These are phyloP conservation scores for Cryptococcus maquisensis DNA, from an alignment of 1,284 basidiomycete species.

Conservation along the genomic window DNA sequence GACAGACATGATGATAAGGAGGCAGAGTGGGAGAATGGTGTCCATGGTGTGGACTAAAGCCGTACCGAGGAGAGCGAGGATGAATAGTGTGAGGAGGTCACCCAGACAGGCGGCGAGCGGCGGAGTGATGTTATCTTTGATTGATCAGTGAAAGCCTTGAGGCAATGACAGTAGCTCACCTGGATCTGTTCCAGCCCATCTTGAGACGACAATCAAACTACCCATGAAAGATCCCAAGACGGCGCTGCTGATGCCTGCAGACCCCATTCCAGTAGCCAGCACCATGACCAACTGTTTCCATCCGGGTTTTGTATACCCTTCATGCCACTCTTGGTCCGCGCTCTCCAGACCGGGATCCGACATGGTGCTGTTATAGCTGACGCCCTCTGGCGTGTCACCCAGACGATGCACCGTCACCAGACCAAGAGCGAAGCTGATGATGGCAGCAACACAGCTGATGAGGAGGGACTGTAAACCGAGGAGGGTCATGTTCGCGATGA, in stretches of 20 bases:
- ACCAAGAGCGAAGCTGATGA: constrained; percentile 71
- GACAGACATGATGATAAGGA: constrained; percentile 58
- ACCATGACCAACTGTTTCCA: constrained; percentile 66
- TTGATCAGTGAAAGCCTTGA: neutral
- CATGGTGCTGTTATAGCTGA: constrained; percentile 1
- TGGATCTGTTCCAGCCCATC: constrained; percentile 73
- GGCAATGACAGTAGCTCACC: constrained; percentile 52
- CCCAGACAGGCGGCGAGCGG: constrained; percentile 89
- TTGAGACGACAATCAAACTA: constrained; percentile 71
- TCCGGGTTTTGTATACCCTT: constrained; percentile 48
- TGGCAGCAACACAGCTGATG: constrained; percentile 80
- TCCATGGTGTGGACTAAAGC: constrained; percentile 62
- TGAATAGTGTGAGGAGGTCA: constrained; percentile 81
- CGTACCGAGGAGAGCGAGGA: constrained; percentile 61
- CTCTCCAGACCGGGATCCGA: constrained; percentile 26
- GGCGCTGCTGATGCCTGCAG: constrained; percentile 73
- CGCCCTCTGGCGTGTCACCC: constrained; percentile 29
- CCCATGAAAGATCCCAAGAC: constrained; percentile 93
- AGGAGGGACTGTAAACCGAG: constrained; percentile 90
- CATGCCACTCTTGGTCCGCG: constrained; percentile 38
- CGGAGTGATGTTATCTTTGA: constrained; percentile 85
- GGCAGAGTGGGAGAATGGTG: constrained; percentile 59
- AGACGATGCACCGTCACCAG: constrained; percentile 56
- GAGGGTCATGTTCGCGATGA: constrained; percentile 77
- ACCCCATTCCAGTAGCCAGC: constrained; percentile 80